phyloP scores from a whole-genome alignment of 2,329 filamentous ascomycete species.

The Sarocladium oryzae region DNA sequence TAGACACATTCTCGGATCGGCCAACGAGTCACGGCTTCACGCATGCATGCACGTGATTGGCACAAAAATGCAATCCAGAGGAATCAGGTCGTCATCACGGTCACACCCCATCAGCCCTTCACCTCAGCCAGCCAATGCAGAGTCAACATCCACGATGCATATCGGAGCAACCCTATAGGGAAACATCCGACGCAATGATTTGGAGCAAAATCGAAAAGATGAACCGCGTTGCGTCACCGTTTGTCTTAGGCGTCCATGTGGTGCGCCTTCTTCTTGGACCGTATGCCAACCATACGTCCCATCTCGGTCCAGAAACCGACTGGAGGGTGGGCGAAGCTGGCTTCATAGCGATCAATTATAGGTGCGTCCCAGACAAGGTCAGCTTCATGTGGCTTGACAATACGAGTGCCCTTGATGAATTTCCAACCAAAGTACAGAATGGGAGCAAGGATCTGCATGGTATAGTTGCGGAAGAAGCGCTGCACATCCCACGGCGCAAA shows the following conservation, averaged over 20 bases:
- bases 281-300: conserved; percentile 36
- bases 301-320: conserved; percentile 52
- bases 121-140: background rate
- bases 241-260: background rate
- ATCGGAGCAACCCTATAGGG: background rate
- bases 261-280: conserved; percentile 17
- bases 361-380: conserved; percentile 58
- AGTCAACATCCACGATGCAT: background rate
- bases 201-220: too few species aligned
- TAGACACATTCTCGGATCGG: background rate
- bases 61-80: background rate
- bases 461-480: conserved; percentile 47
- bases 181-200: too few species aligned
- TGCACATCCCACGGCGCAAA: conserved; percentile 43
- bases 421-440: conserved; percentile 57
- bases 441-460: conserved; percentile 48
- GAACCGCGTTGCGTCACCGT: background rate
- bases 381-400: conserved; percentile 45
- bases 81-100: background rate
- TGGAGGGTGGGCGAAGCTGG: conserved; percentile 37
- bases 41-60: background rate
- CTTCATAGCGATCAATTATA: conserved; percentile 51
- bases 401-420: conserved; percentile 50
- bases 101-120: background rate
- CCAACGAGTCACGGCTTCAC: background rate